Evolutionary conservation across 805 yeast species (phyloP), one percentile per base, ranked within the genome.

Genomic region (Wickerhamiella vanderwaltii): DNA sequence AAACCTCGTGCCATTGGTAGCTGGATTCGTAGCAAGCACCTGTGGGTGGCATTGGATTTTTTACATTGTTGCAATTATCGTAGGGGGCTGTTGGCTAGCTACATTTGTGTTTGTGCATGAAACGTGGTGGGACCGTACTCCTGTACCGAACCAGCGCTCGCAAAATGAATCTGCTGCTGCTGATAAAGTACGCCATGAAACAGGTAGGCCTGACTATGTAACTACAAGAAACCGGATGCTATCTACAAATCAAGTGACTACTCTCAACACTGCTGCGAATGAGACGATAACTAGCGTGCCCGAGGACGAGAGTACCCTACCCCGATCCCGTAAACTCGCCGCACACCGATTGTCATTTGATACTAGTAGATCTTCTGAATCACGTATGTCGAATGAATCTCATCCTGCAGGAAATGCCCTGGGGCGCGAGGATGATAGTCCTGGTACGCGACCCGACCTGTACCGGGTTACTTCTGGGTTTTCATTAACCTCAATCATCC

Each of bases 71-170:
- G 60, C 76, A 9, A 73, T 74, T 29, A 64, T 74, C 43, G 61
- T 71, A 11, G 79, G 73, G 1, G 53, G 62, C 29, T 61, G 65
- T 48, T 59, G 72, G 25, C 49, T 67, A 2, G 55, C 67, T 22
- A 67, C 72, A 11, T 67, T 65, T 43, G 51, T 75, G 9, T 74
- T 73, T 52, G 79, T 73, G 16, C 81, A 80, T 2, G 81, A 75
- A 44, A 75, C 81, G 1, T 75, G 71, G 57, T 75, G 77, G 77
- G 73, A 69, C 45, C 62, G 81, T 43, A 54, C 69, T 1, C 77
- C 78, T 4, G 61, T 64, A 1, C 69, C 69, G 2, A 71, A 70
- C 13, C 62, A 61, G 47, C 67, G 70, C 48, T 68, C 75, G 3
- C 49, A 58, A 16, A 56, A 59, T 41, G 80, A 74, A 55, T 63